These are phyloP conservation scores for Sutorius eximius DNA, from an alignment of 1,284 basidiomycete species.

Conservation along the genomic window DNA sequence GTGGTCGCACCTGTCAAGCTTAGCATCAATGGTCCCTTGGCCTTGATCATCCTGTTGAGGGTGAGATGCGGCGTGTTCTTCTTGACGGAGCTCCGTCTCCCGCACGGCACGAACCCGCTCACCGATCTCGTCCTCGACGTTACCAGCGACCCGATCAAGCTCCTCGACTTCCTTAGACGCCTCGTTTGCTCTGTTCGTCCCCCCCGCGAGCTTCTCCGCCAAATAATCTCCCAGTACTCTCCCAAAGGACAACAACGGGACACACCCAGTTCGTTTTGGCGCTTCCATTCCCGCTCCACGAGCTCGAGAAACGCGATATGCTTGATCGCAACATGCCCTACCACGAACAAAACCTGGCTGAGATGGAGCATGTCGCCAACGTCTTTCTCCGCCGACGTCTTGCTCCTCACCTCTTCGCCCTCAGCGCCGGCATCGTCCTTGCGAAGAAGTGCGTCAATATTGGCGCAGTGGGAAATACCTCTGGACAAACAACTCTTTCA, in stretches of 20 bases:
- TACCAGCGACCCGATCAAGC: conserved; percentile 95
- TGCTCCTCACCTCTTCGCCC: conserved; percentile 73
- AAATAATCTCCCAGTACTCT: neutral
- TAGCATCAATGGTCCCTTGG: no score
- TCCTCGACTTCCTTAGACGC: conserved; percentile 77
- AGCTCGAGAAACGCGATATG: conserved; percentile 96
- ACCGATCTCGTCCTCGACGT: conserved; percentile 98
- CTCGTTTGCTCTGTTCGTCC: conserved; percentile 36
- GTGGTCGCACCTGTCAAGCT: no score
- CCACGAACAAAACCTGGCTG: conserved; percentile 89
- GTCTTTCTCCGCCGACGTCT: conserved; percentile 45
- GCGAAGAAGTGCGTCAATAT: conserved; percentile 75
- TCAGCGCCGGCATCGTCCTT: conserved; percentile 76
- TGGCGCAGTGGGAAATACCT: conserved; percentile 76
- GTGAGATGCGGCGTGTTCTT: no score
- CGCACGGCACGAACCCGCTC: conserved; percentile 83
- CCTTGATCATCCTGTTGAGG: no score
- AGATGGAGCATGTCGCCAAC: conserved; percentile 81
- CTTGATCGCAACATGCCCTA: conserved; percentile 96
- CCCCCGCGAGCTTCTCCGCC: conserved; percentile 59
- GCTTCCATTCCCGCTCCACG: conserved; percentile 94
- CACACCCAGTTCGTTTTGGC: conserved; percentile 87
- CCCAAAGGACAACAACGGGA: conserved; percentile 4
- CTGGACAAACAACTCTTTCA: conserved; percentile 96
- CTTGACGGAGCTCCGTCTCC: conserved; percentile 85